Conservation (phyloP, 306 rosid species). For the Dryas octopetala region DNA sequence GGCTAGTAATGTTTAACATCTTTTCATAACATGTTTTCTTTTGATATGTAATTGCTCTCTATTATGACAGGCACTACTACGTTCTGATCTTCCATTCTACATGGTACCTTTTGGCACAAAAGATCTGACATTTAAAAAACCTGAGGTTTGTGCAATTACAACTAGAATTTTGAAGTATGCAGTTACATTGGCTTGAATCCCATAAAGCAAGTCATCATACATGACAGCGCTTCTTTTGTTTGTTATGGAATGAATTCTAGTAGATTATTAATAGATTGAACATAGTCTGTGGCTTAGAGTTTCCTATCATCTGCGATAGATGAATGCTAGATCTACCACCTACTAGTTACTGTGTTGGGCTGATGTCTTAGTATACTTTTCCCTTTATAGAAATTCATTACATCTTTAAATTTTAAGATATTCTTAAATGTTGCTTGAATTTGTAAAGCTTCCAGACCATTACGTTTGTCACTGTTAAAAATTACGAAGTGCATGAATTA, state of each 20-base stretch:
- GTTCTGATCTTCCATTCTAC: constrained; percentile 89
- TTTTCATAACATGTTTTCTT: background rate
- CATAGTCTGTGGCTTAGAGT: background rate
- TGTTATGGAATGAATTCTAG: too few relatives aligned
- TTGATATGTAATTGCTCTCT: background rate
- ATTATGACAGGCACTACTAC: constrained; percentile 69
- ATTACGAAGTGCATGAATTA: background rate
- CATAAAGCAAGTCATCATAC: background rate
- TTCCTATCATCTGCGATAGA: background rate
- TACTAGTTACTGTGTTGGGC: background rate
- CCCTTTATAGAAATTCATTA: background rate
- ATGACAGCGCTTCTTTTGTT: too few relatives aligned
- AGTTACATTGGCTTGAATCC: background rate
- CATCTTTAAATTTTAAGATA: background rate
- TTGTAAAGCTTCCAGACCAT: background rate
- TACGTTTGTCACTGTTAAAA: background rate
- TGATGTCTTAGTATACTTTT: background rate
- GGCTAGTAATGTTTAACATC: background rate
- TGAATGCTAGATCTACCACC: background rate
- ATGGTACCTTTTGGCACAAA: constrained; percentile 75
- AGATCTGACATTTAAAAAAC: constrained; percentile 67
- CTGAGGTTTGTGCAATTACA: constrained; percentile 63
- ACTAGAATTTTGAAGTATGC: background rate
- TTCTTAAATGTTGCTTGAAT: background rate
- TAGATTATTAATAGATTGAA: background rate